Evolutionary conservation across 192 early-diverging fungal species (phyloP), one percentile per base, ranked within the genome.

Genomic region (Umbelopsis vinacea): DNA sequence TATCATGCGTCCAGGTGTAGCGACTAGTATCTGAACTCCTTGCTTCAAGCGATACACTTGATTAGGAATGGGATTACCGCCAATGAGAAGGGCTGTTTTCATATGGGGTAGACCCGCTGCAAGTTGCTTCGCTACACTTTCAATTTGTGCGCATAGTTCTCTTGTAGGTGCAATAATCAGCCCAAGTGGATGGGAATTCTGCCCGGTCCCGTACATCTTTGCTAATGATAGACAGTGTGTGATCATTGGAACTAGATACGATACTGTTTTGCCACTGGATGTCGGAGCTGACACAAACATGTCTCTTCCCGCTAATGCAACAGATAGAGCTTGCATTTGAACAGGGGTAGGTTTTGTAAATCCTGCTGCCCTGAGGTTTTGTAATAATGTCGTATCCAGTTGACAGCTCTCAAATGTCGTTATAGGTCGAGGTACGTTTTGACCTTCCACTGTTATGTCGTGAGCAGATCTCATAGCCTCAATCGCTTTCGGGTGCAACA

Each of bases 271-370:
- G 21, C 87, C 87, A n/a, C 83, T 74, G 53, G 80, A 75, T 21
- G 87, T 88, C 8, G 79, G 79, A 12, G 85, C 85, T 33, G 76
- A 80, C 15, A 78, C 80, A 19, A 85, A 73, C 67, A 88, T 76
- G 53, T 88, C 87, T 9, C 83, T 47, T 29, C 87, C 87, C 12
- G 67, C 70, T 24, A 88, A 48, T 17, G 76, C 81, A 43, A 75
- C 76, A 14, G 89, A 88, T 69, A 90, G 87, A 4, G 89, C 87
- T 46, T 89, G 84, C 46, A 88, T 79, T 54, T 90, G 89, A 50
- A 90, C 89, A 15, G 87, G 86, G 0, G 89, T 89, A 0, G 89
- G 89, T 75, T 77, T 46, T 80, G 24, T 17, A 67, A 80, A 83
- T 29, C 78, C 80, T 0, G 52, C 60, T 24, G 73, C 54, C 22